Base-by-base conservation (phyloP, 176 grass and related monocot genomes). In the Oryza brachyantha region DNA sequence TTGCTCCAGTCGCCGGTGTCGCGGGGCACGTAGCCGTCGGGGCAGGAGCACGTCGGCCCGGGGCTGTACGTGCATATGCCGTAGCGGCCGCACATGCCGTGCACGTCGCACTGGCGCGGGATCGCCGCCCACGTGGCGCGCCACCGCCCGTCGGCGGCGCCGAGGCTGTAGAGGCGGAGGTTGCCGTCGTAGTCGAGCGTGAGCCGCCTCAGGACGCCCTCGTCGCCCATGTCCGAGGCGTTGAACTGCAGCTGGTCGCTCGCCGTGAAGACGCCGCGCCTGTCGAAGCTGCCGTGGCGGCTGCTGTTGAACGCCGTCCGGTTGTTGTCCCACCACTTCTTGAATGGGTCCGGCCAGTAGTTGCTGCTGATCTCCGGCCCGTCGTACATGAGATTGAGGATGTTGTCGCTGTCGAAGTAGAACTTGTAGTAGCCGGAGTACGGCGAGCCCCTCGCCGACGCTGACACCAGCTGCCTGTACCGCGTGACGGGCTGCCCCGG, bases 141-240 rank as follows among this genome's bases (percentile, higher is more conserved):
- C 90, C 90, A 96, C 21, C 16, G 68, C 36, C 76, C 80, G 14
- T 16, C 46, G 28, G 38, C 37, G 16, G 35, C 75, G 35, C 46
- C 63, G 4, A n/a, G n/a, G n/a, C n/a, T n/a, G n/a, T n/a, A n/a
- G n/a, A n/a, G n/a, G n/a, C n/a, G n/a, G n/a, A n/a, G 89, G 80
- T 92, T 95, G 28, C 93, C 93, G 46, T 95, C 93, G 54, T 92
- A 87, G 73, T 95, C 93, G 31, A 95, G 77, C 28, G 86, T 95
- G 13, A 95, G 74, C 26, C 93, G 88, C 39, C 93, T 68, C 81
- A 79, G 43, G 57, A 87, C 61, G 48, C 63, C 67, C 8, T 11
- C 10, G 38, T 28, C 31, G 70, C 81, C 86, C 4, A 64, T 67
- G 87, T 95, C 93, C 10, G 86, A 92, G 62, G 93, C 77, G 48